Evolutionary conservation across 2,329 filamentous ascomycete genomes (phyloP).

Genomic region (Aureobasidium sp.): DNA sequence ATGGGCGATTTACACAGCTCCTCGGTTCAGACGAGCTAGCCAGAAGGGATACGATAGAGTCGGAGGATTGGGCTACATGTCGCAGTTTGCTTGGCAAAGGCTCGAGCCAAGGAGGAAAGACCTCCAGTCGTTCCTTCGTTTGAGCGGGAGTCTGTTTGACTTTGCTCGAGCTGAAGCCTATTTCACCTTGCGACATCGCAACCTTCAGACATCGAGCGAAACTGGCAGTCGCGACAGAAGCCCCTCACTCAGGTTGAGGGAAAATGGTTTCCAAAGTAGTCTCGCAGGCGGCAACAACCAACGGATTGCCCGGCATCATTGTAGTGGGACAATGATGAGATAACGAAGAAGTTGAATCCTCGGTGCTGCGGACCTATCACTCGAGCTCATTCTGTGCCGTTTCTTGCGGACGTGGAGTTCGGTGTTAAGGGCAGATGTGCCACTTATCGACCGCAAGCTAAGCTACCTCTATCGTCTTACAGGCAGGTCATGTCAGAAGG

Average conservation of each 20-base stretch:
- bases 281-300: not conserved
- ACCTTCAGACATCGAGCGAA: not conserved
- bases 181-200: conserved; percentile 1
- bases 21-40: not conserved
- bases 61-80: not conserved
- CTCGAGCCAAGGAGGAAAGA: not conserved
- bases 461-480: not conserved
- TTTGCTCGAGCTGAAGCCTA: not conserved
- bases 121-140: not conserved
- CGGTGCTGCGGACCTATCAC: not conserved
- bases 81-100: conserved; percentile 2
- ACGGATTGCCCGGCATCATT: not conserved
- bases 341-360: not conserved
- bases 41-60: not conserved
- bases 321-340: conserved; percentile 3
- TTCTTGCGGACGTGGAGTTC: not conserved
- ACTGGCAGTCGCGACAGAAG: not conserved
- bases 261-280: not conserved
- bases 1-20: not conserved
- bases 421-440: not conserved
- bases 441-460: not conserved
- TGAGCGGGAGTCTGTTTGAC: not conserved
- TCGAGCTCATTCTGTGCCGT: not conserved
- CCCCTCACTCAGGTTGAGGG: not conserved
- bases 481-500: not conserved